Percentiles rank a stretch among this genome's conserved stretches.
These are phyloP conservation scores for Hypoxylon subgilvum DNA, from an alignment of 495 filamentous ascomycete species.

Conservation along the genomic window DNA sequence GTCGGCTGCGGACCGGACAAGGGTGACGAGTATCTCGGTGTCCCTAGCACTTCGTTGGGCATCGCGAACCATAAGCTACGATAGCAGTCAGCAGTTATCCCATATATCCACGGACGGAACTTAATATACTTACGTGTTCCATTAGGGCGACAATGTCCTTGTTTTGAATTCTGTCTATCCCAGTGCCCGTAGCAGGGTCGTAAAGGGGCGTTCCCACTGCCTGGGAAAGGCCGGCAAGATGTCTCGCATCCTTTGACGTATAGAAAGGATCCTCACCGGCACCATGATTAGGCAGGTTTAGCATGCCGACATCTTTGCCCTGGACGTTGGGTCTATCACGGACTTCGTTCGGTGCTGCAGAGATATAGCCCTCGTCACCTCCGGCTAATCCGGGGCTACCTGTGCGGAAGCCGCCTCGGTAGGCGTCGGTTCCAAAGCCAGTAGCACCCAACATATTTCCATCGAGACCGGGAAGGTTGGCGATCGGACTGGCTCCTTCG, in stretches of 20 bases:
- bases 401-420: conserved; percentile 51
- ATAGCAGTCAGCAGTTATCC: conserved; percentile 39
- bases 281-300: conserved; percentile 62
- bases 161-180: conserved; percentile 91
- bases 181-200: conserved; percentile 85
- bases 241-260: conserved; percentile 65
- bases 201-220: conserved; percentile 88
- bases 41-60: conserved; percentile 95
- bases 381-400: conserved; percentile 59
- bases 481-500: conserved; percentile 60
- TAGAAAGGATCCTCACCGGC: conserved; percentile 65
- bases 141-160: conserved; percentile 97
- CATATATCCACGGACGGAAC: not conserved
- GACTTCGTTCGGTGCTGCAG: conserved; percentile 75
- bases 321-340: conserved; percentile 60
- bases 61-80: conserved; percentile 91
- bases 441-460: conserved; percentile 50
- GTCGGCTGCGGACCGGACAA: conserved; percentile 92
- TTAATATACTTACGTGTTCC: conserved; percentile 75
- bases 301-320: conserved; percentile 64
- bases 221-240: conserved; percentile 89
- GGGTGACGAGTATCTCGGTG: conserved; percentile 92
- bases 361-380: conserved; percentile 88
- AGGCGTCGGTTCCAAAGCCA: conserved; percentile 44
- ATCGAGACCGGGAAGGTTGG: conserved; percentile 57